These are phyloP conservation scores for Leishmania arabica DNA, from an alignment of 208 protist genomes.

Conservation along the genomic window DNA sequence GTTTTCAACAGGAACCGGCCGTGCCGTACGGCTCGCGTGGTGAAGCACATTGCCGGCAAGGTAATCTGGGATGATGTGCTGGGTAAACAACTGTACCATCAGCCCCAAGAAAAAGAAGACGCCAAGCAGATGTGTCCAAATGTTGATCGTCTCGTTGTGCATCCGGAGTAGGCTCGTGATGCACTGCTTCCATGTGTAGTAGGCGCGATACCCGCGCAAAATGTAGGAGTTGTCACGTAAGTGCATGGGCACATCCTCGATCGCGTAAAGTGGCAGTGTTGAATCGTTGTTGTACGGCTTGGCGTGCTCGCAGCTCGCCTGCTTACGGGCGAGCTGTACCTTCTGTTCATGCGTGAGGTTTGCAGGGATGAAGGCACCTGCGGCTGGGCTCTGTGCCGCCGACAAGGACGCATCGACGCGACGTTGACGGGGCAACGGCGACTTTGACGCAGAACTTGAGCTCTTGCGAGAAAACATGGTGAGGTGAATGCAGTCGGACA, in stretches of 20 bases:
- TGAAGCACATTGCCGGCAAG: conserved; percentile 23
- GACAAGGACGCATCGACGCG: not conserved
- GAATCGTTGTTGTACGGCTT: conserved; percentile 31
- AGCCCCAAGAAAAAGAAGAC: conserved; percentile 65
- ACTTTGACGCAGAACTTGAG: not conserved
- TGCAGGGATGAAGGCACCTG: not conserved
- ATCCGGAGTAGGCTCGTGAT: conserved; percentile 67
- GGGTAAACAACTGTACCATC: conserved; percentile 40
- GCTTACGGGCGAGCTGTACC: not conserved
- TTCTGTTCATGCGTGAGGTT: not conserved
- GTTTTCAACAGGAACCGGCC: conserved; percentile 11
- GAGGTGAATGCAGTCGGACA: not conserved
- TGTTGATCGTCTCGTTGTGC: conserved; percentile 91
- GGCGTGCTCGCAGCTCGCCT: conserved; percentile 6
- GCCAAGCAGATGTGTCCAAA: conserved; percentile 82
- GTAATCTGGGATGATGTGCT: conserved; percentile 34
- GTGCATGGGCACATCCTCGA: conserved; percentile 46
- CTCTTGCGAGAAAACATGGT: not conserved
- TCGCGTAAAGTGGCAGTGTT: conserved; percentile 48
- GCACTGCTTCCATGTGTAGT: conserved; percentile 59
- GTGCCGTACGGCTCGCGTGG: conserved; percentile 19
- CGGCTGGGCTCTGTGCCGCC: not conserved
- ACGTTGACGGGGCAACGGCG: not conserved
- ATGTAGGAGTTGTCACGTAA: conserved; percentile 61
- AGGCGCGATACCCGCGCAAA: conserved; percentile 59